Percentiles rank a stretch among this genome's conserved stretches.
These are phyloP conservation scores for Phlebopus sp. DNA, from an alignment of 1,284 basidiomycete genomes.

Conservation along the genomic window DNA sequence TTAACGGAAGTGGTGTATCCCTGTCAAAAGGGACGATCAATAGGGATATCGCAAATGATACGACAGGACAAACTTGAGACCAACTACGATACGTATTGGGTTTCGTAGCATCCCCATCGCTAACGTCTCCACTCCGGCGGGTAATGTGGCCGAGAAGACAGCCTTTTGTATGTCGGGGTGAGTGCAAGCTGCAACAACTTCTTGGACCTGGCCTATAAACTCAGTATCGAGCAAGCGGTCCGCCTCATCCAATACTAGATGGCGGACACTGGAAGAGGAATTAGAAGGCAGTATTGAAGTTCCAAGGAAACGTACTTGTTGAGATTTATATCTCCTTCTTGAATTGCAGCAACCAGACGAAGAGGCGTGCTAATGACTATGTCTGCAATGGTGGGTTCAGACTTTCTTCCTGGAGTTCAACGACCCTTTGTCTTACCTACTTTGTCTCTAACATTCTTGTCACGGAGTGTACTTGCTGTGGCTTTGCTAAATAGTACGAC, in stretches of 20 bases:
- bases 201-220: slow-evolving; percentile 87
- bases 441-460: slow-evolving; percentile 69
- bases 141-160: slow-evolving; percentile 93
- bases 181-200: slow-evolving; percentile 83
- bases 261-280: slow-evolving; percentile 57
- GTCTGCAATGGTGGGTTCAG: slow-evolving; percentile 44
- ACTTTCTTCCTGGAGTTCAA: neutral
- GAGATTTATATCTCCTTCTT: slow-evolving; percentile 64
- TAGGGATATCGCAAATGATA: slow-evolving; percentile 13
- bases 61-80: slow-evolving; percentile 70
- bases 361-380: slow-evolving; percentile 82
- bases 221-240: slow-evolving; percentile 88
- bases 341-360: slow-evolving; percentile 72
- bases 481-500: slow-evolving; percentile 84
- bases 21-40: slow-evolving; percentile 40
- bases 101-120: slow-evolving; percentile 82
- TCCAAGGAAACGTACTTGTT: slow-evolving; percentile 54
- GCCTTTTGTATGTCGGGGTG: slow-evolving; percentile 78
- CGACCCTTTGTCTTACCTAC: slow-evolving; percentile 51
- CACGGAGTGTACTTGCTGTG: slow-evolving; percentile 68
- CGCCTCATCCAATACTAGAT: slow-evolving; percentile 88
- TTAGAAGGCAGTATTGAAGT: slow-evolving; percentile 5
- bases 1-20: slow-evolving; percentile 83
- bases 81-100: slow-evolving; percentile 90
- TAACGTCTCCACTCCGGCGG: slow-evolving; percentile 83